phyloP scores from a whole-genome alignment of 768 basidiomycete genomes.

The Termitomyces heimii region DNA sequence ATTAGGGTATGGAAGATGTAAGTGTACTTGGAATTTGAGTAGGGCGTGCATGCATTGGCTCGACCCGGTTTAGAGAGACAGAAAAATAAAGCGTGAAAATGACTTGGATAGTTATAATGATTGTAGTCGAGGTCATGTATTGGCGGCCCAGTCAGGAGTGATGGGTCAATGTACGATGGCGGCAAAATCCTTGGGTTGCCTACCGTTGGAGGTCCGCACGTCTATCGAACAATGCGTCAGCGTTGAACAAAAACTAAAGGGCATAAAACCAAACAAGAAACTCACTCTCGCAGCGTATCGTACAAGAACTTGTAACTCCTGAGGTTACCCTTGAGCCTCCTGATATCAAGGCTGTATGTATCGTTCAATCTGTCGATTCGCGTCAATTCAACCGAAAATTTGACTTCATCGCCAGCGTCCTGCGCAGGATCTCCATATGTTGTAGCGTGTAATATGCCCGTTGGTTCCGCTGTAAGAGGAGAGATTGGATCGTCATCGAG shows the following conservation, averaged over 20 bases:
- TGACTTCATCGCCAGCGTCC: conserved; percentile 93
- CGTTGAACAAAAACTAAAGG: not conserved
- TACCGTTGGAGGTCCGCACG: conserved; percentile 40
- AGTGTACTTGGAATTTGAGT: not conserved
- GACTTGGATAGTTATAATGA: conserved; percentile 4
- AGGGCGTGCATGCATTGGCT: not conserved
- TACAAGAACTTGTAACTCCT: conserved; percentile 92
- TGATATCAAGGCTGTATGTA: conserved; percentile 88
- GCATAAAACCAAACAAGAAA: conserved; percentile 11
- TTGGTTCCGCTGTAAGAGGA: conserved; percentile 34
- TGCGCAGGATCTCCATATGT: conserved; percentile 75
- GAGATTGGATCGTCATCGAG: conserved; percentile 41
- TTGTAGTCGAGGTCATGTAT: not conserved
- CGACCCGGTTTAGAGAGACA: not conserved
- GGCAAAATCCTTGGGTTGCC: not conserved
- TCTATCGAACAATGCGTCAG: conserved; percentile 20
- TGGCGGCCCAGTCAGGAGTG: not conserved
- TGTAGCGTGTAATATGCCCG: conserved; percentile 36
- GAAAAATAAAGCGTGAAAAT: not conserved
- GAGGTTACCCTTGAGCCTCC: conserved; percentile 87
- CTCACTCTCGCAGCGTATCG: conserved; percentile 82
- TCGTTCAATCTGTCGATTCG: conserved; percentile 84
- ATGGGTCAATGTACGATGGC: not conserved
- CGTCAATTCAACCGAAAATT: conserved; percentile 93
- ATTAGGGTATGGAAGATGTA: conserved; percentile 7